A percentile compares a stretch with the other conserved stretches of the same genome.
Conservation (phyloP, 2,329 filamentous ascomycete genomes). For the Apiospora koreana region DNA sequence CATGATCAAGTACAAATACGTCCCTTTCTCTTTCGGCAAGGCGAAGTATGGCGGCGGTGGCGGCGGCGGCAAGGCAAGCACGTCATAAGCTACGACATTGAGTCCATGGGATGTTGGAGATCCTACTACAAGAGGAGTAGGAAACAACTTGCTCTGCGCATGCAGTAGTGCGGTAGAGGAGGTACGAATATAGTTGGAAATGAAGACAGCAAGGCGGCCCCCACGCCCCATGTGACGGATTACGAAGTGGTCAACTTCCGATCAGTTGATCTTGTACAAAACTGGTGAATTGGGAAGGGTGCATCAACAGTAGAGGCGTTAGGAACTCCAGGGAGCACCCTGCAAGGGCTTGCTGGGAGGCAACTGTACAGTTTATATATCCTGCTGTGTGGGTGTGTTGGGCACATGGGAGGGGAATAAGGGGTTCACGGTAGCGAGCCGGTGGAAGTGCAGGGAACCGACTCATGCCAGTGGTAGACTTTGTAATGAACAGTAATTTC, state of each 20-base stretch:
- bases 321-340: not conserved
- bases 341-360: not conserved
- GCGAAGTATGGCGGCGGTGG: conserved; percentile 66
- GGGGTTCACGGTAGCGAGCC: not conserved
- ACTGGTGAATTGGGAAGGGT: not conserved
- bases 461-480: conserved; percentile 5
- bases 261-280: conserved; percentile 6
- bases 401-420: not conserved
- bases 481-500: conserved; percentile 7
- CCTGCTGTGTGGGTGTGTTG: not conserved
- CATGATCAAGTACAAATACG: conserved; percentile 99
- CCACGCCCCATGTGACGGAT: not conserved
- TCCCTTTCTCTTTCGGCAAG: conserved; percentile 92
- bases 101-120: not conserved
- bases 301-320: conserved; percentile 8
- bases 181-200: not conserved
- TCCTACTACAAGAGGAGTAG: not conserved
- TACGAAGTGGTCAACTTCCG: conserved; percentile 4
- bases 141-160: not conserved
- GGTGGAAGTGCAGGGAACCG: not conserved
- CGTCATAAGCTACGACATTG: conserved; percentile 23
- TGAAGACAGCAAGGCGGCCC: not conserved
- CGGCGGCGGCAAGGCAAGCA: conserved; percentile 59
- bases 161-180: not conserved
- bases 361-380: conserved; percentile 7